phyloP scores from a whole-genome alignment of 352 stramenopile genomes.

The Globisporangium spiculum region DNA sequence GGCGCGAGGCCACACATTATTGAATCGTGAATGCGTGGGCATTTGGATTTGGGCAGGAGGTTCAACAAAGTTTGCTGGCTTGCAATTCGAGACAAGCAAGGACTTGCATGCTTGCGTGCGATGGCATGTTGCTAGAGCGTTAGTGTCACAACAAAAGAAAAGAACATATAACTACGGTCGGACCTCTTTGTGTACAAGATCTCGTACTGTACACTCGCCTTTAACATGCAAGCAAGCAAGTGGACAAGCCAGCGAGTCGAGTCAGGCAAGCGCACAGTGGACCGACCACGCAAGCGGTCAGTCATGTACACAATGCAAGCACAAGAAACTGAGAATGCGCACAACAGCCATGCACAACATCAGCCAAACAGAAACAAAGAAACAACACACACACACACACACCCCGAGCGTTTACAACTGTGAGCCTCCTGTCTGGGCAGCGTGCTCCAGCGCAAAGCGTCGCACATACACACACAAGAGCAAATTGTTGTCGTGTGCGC shows the following conservation, averaged over 20 bases:
- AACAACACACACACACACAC: neutral
- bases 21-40: neutral
- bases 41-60: neutral
- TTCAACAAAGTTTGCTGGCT: neutral
- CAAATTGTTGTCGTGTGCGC: neutral
- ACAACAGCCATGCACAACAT: neutral
- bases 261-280: neutral
- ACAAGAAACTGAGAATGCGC: neutral
- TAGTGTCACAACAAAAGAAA: neutral
- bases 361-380: neutral
- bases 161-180: neutral
- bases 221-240: conserved; percentile 1
- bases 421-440: neutral
- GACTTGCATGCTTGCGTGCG: neutral
- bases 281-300: neutral
- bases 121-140: neutral
- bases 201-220: neutral
- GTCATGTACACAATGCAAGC: neutral
- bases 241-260: neutral
- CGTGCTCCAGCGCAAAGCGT: neutral
- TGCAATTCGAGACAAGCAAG: neutral
- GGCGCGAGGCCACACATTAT: neutral
- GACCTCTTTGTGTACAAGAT: too few species aligned
- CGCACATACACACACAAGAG: too few species aligned
- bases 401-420: neutral